Base-by-base conservation (phyloP, 768 basidiomycete species). In the Rhizopogon salebrosus region DNA sequence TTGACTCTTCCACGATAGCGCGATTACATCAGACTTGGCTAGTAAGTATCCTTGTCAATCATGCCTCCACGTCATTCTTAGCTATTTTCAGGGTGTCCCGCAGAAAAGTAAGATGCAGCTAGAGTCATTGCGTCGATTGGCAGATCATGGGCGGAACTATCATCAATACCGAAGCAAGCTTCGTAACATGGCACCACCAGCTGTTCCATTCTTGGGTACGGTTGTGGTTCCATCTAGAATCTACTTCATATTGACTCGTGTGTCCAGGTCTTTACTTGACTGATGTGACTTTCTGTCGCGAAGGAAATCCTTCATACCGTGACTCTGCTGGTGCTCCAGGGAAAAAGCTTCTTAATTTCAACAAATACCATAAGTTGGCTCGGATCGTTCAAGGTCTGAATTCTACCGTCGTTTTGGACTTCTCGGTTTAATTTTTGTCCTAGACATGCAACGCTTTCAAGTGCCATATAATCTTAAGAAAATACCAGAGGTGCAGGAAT, bases 1-100 rank as follows among this genome's bases (percentile, higher is more conserved):
- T 99, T 54, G 95, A 98, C 67, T 95, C 92, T 14, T 95, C 94
- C 16, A 97, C 92, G 1, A 95, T 99, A 59, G 82, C 92, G 22
- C 80, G 97, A 52, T 72, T 99, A 41, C 85, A 85, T 59, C 92
- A 94, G 71, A 98, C 95, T 0, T 98, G 95, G 95, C 77, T 80
- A 61, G 94, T 94, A 65, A 70, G 89, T 77, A 46, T 52, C 16
- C 1, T 38, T 26, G 20, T 40, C 18, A 18, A 16, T 29, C 18
- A 34, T 40, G 22, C 22, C 27, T 14, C 9, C 34, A 7, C 52
- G 29, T 36, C 22, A 13, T 23, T 16, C 20, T 38, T 38, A 40
- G 16, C 34, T 16, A 11, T 40, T 57, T 38, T 38, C 59, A 94
- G 92, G 84, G 86, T 34, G 75, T 99, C 31, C 77, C 91, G 2